Percentiles rank a stretch among this genome's conserved stretches.
Evolutionary conservation across 179 eudicot genomes (phyloP).

Genomic region (Silene vulgaris): DNA sequence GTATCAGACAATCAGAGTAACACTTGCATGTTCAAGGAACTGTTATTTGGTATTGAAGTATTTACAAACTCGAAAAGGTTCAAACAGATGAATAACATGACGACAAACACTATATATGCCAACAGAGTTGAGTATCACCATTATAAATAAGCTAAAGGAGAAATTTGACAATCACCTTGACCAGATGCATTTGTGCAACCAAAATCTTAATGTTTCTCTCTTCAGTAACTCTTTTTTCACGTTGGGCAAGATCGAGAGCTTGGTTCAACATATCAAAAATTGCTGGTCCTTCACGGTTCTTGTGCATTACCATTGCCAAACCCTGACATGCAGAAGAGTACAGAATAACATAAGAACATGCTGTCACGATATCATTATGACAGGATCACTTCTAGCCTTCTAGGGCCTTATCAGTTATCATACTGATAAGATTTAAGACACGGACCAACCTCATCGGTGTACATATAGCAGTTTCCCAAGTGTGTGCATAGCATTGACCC

Average conservation of each 20-base stretch:
- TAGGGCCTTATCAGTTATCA: not conserved
- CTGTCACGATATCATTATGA: not conserved
- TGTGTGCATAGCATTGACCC: too few relatives aligned
- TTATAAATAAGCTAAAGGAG: slow-evolving; percentile 4
- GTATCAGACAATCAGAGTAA: slow-evolving; percentile 13
- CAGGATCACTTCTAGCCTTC: not conserved
- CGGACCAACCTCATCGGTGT: not conserved
- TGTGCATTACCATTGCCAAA: slow-evolving; percentile 97
- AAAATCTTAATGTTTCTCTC: slow-evolving; percentile 86
- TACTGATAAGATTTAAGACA: not conserved
- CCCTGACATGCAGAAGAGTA: slow-evolving; percentile 42
- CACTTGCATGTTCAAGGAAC: not conserved
- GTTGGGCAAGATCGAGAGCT: slow-evolving; percentile 60
- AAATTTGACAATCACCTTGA: slow-evolving; percentile 47
- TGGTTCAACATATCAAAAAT: slow-evolving; percentile 75
- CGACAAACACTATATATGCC: not conserved
- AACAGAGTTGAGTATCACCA: not conserved
- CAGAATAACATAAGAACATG: slow-evolving; percentile 11
- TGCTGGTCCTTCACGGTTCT: slow-evolving; percentile 74
- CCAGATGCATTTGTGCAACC: slow-evolving; percentile 86
- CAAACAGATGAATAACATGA: not conserved
- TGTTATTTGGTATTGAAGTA: slow-evolving; percentile 1
- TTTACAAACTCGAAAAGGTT: not conserved
- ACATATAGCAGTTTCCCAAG: too few relatives aligned
- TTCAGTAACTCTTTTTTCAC: slow-evolving; percentile 57